These are phyloP conservation scores for Glycine soja DNA, from an alignment of 306 rosid genomes.

Conservation along the genomic window DNA sequence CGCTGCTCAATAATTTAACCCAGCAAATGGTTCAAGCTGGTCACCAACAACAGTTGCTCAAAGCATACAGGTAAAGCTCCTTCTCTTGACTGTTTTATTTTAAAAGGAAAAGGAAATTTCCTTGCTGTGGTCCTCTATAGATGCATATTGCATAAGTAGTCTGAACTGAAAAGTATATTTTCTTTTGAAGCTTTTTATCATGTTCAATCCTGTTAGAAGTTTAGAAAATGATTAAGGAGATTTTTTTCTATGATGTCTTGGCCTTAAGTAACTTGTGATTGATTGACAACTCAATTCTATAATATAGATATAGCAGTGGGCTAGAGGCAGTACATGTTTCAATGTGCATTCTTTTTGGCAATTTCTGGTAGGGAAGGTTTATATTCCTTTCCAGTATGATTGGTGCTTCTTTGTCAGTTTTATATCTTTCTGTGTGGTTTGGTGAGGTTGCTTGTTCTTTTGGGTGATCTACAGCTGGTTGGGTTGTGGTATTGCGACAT, in stretches of 20 bases:
- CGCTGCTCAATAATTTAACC: constrained; percentile 74
- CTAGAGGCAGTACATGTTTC: not conserved
- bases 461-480: not conserved
- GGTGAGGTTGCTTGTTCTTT: not conserved
- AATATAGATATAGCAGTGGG: not conserved
- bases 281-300: not conserved
- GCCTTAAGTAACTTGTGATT: not conserved
- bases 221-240: not conserved
- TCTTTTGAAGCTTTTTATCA: not conserved
- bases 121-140: constrained; percentile 11
- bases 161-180: not conserved
- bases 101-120: not conserved
- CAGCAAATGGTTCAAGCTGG: constrained; percentile 90
- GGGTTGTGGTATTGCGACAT: not conserved
- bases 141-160: not conserved
- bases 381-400: no score
- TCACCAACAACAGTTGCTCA: constrained; percentile 72
- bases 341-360: not conserved
- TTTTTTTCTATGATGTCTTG: not conserved
- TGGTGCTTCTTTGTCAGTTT: not conserved
- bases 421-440: not conserved
- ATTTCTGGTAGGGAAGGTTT: no score
- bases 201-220: constrained; percentile 11
- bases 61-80: constrained; percentile 63
- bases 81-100: not conserved